phyloP scores from a whole-genome alignment of 495 filamentous ascomycete genomes.

The Apiosordaria backusii region DNA sequence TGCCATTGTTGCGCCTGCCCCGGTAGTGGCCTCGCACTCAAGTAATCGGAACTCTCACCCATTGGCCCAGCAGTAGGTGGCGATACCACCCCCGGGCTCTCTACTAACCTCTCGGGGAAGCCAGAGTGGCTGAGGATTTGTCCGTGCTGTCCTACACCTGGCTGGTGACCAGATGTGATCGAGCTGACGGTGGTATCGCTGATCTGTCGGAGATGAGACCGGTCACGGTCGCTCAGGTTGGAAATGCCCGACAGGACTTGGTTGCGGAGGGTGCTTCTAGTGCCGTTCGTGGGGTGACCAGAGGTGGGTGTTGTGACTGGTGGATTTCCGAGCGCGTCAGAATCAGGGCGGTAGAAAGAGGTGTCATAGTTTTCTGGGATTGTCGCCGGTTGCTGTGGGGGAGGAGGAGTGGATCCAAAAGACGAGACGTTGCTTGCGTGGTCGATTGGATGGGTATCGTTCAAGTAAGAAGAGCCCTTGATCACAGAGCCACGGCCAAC shows the following conservation, averaged over 20 bases:
- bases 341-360: constrained; percentile 29
- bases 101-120: not conserved
- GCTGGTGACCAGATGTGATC: constrained; percentile 16
- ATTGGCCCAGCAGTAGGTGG: constrained; percentile 8
- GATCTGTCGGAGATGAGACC: constrained; percentile 44
- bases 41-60: constrained; percentile 11
- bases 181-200: constrained; percentile 45
- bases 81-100: constrained; percentile 14
- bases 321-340: constrained; percentile 27
- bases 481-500: constrained; percentile 13
- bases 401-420: constrained; percentile 13
- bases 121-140: constrained; percentile 9
- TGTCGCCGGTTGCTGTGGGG: constrained; percentile 9
- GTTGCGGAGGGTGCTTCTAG: constrained; percentile 12
- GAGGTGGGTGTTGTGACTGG: not conserved
- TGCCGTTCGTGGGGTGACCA: not conserved
- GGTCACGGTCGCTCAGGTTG: constrained; percentile 40
- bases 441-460: constrained; percentile 27
- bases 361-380: constrained; percentile 2
- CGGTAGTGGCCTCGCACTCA: constrained; percentile 12
- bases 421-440: constrained; percentile 23
- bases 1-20: not conserved
- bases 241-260: constrained; percentile 41
- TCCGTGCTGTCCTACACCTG: not conserved
- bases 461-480: constrained; percentile 19